phyloP scores from a whole-genome alignment of 768 basidiomycete species.

The Tulasnella sp. region DNA sequence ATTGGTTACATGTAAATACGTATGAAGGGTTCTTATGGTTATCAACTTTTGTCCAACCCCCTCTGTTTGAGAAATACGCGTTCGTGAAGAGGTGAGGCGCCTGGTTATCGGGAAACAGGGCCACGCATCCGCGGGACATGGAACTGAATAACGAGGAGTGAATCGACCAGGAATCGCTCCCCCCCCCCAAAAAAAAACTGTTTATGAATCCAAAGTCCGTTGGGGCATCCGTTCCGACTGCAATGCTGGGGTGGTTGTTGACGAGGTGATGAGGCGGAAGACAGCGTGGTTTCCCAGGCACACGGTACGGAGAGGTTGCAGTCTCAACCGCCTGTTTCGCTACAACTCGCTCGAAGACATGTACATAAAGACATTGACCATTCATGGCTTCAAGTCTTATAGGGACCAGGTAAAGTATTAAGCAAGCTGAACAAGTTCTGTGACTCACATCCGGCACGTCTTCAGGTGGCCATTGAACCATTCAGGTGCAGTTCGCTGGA shows the following conservation, averaged over 20 bases:
- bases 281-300: conserved; percentile 3
- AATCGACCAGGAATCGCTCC: too few species aligned
- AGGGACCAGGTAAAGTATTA: conserved; percentile 37
- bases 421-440: not conserved
- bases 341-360: conserved; percentile 24
- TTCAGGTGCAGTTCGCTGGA: conserved; percentile 46
- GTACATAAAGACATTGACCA: conserved; percentile 77
- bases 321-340: conserved; percentile 1
- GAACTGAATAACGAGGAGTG: too few species aligned
- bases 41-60: too few species aligned
- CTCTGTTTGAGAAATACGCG: too few species aligned
- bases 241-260: not conserved
- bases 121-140: too few species aligned
- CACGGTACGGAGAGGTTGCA: not conserved
- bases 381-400: conserved; percentile 97
- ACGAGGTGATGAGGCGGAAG: not conserved
- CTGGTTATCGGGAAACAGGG: too few species aligned
- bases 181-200: too few species aligned
- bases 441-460: not conserved
- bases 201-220: not conserved
- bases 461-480: conserved; percentile 63
- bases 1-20: not conserved
- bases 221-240: not conserved
- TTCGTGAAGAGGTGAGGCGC: too few species aligned
- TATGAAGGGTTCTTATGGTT: not conserved